These are phyloP conservation scores for Pythium phragmitis DNA, from an alignment of 352 stramenopile species.

Conservation along the genomic window DNA sequence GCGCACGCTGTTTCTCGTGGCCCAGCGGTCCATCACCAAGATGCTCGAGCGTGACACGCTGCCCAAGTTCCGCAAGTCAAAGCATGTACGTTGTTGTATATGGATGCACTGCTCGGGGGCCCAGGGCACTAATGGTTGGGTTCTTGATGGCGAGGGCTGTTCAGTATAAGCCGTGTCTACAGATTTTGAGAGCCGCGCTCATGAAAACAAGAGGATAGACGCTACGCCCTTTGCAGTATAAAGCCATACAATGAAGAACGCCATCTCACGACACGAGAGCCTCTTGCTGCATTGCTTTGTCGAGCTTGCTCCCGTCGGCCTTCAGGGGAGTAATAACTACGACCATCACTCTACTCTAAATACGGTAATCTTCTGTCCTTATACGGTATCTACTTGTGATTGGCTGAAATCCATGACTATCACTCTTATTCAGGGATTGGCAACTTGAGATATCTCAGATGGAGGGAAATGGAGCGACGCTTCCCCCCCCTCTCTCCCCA, in stretches of 20 bases:
- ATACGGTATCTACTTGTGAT: no score
- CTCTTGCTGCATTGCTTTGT: neutral
- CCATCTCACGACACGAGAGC: neutral
- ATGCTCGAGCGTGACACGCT: conserved; percentile 78
- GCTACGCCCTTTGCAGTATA: neutral
- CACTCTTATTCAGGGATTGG: no score
- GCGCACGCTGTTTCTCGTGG: conserved; percentile 55
- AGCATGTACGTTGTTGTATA: conserved; percentile 43
- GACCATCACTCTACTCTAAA: neutral
- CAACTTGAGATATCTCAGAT: no score
- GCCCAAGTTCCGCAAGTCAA: conserved; percentile 70
- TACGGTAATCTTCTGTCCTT: neutral
- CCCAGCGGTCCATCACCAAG: conserved; percentile 66
- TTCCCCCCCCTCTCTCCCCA: no score
- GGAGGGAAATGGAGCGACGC: no score
- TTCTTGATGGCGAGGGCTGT: neutral
- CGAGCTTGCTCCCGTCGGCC: neutral
- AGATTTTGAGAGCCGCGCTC: conserved; percentile 18
- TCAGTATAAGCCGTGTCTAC: conserved; percentile 25
- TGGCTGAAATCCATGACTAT: no score
- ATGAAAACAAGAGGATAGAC: conserved; percentile 3
- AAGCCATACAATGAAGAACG: neutral
- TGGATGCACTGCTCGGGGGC: neutral
- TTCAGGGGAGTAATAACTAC: neutral
- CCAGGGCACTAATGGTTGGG: neutral